These are phyloP conservation scores for Brassica carinata DNA, from an alignment of 345 rosid species.

Conservation along the genomic window DNA sequence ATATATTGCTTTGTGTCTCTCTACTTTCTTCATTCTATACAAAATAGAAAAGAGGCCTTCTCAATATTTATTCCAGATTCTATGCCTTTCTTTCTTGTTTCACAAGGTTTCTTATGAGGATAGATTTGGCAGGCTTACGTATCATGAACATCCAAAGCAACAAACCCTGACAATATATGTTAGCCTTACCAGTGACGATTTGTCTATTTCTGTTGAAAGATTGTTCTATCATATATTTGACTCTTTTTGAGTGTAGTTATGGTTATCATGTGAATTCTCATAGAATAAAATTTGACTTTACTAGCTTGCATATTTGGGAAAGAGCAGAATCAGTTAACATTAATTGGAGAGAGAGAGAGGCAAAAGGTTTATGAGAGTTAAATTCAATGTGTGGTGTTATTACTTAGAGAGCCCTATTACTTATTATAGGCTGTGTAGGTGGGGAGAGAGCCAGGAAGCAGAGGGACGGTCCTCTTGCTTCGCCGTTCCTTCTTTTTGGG, in stretches of 20 bases:
- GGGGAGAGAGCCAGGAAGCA: conserved; percentile 12
- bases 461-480: too few relatives aligned
- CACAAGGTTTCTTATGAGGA: conserved; percentile 1
- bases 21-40: conserved; percentile 20
- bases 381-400: neutral
- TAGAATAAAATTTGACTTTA: conserved; percentile 6
- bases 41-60: conserved; percentile 24
- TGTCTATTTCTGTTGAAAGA: conserved; percentile 6
- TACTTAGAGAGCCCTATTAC: too few relatives aligned
- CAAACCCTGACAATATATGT: neutral
- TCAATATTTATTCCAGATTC: conserved; percentile 27
- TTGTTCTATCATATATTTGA: neutral
- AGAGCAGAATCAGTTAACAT: conserved; percentile 11
- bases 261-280: conserved; percentile 27
- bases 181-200: conserved; percentile 15
- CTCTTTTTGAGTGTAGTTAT: conserved; percentile 25
- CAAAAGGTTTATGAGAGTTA: conserved; percentile 10
- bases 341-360: conserved; percentile 23
- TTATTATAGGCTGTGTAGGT: neutral
- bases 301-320: conserved; percentile 27
- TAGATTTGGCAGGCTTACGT: conserved; percentile 18
- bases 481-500: conserved; percentile 17
- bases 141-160: conserved; percentile 18
- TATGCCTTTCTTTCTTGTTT: conserved; percentile 24
- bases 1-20: conserved; percentile 11